Evolutionary conservation across 2,329 filamentous ascomycete genomes (phyloP), one percentile per base, ranked within the genome.

Genomic region (Chalaropsis ovoidea): DNA sequence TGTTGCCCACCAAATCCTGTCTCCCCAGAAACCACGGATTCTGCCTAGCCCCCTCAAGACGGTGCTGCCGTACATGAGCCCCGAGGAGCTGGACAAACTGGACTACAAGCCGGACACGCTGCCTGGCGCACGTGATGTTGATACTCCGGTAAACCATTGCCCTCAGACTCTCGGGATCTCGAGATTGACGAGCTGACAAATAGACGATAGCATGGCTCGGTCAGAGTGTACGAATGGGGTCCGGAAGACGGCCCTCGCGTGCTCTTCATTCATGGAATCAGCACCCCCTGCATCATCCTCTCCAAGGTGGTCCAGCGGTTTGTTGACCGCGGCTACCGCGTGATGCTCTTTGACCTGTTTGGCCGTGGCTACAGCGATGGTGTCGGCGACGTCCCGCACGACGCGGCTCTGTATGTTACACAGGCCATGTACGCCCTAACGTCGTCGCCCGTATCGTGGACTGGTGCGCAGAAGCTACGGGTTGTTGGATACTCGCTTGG

Each of bases 151-250:
- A 67, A 67, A 35, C 15, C 27, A 15, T n/a, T 10, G 22, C 54
- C 54, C 24, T 58, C 15, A 35, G 17, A 4, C 15, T 8, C 27
- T 15, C 35, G 5, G 24, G 5, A 39, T 11, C 15, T 31, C 24
- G 7, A 13, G n/a, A 39, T 35, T 35, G 15, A 58, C 4, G 17
- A 1, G 61, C 5, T 52, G 3, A 56, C 41, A 31, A 8, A 24
- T n/a, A 62, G 17, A 64, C 24, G 31, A 3, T 8, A 82, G 71
- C 92, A 90, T 73, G 90, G 90, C 62, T 84, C 79, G 42, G 85
- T 91, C 65, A 80, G 88, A 45, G 86, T 89, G 24, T 94, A 94
- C 72, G 90, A 95, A 77, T 95, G 87, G 76, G 90, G 90, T 0
- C 87, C 89, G 0, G 80, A 85, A 62, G 75, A 82, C 64, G 90